These are phyloP conservation scores for Quercus lobata DNA, from an alignment of 331 rosid genomes.

Conservation along the genomic window DNA sequence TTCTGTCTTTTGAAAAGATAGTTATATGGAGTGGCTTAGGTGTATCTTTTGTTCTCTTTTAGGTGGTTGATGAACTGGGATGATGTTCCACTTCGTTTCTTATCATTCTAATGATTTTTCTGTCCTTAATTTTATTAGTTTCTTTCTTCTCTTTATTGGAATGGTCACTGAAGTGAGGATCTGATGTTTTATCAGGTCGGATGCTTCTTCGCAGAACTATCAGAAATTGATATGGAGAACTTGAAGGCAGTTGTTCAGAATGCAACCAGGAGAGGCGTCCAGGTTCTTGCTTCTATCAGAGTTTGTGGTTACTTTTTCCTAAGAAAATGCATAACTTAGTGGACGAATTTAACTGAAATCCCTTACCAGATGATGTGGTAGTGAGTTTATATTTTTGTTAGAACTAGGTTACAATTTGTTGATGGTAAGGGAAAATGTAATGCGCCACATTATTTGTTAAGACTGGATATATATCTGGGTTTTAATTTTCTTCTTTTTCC, in stretches of 20 bases:
- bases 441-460: constrained; percentile 12
- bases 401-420: neutral
- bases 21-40: neutral
- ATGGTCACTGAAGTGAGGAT: neutral
- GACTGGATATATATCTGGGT: constrained; percentile 3
- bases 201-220: constrained; percentile 49
- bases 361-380: neutral
- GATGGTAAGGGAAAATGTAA: constrained; percentile 13
- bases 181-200: constrained; percentile 56
- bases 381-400: constrained; percentile 6
- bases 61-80: neutral
- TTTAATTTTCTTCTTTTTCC: constrained; percentile 7
- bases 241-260: constrained; percentile 42
- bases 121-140: neutral
- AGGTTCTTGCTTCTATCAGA: constrained; percentile 50
- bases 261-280: constrained; percentile 37
- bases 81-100: neutral
- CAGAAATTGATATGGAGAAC: constrained; percentile 43
- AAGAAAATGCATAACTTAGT: constrained; percentile 3
- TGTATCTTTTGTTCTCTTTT: neutral
- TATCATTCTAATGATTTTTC: neutral
- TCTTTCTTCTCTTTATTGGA: constrained; percentile 11
- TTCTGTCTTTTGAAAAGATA: neutral
- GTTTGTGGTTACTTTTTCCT: neutral
- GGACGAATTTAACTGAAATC: neutral